A percentile compares a stretch with the other conserved stretches of the same genome.
These are phyloP conservation scores for Monilinia vaccinii-corymbosi DNA, from an alignment of 2,329 filamentous ascomycete genomes.

Conservation along the genomic window DNA sequence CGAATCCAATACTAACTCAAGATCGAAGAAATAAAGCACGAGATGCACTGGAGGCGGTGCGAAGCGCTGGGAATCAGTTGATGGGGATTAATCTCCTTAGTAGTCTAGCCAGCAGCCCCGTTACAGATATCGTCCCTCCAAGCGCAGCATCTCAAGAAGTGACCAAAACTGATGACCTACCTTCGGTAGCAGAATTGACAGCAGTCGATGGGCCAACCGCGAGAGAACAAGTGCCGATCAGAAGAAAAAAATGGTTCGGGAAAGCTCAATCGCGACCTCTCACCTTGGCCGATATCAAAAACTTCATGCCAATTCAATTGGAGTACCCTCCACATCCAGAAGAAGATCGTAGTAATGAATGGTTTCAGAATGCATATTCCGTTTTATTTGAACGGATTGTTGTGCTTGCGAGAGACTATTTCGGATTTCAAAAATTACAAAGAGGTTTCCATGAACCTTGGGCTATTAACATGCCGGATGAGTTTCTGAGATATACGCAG, in stretches of 20 bases:
- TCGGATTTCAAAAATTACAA: conserved; percentile 12
- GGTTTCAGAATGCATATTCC: conserved; percentile 17
- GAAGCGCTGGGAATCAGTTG: not conserved
- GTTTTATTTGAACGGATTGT: conserved; percentile 10
- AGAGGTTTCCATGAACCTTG: conserved; percentile 13
- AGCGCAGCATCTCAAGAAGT: not conserved
- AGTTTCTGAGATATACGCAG: conserved; percentile 19
- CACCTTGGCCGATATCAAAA: conserved; percentile 3
- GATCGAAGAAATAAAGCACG: not conserved
- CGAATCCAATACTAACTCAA: not conserved
- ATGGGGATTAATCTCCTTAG: not conserved
- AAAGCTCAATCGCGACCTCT: not conserved
- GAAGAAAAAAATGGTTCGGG: not conserved
- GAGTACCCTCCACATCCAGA: conserved; percentile 13
- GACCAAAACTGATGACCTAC: not conserved
- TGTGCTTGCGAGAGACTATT: conserved; percentile 13
- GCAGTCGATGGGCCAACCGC: not conserved
- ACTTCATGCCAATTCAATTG: conserved; percentile 12
- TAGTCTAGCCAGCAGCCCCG: not conserved
- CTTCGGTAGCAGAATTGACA: not conserved
- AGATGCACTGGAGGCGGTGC: not conserved
- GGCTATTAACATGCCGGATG: conserved; percentile 11
- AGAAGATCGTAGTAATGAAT: conserved; percentile 17
- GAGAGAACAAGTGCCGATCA: not conserved
- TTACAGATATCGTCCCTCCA: not conserved